These are phyloP conservation scores for Sporisorium graminicola DNA, from an alignment of 1,284 basidiomycete species.

Conservation along the genomic window DNA sequence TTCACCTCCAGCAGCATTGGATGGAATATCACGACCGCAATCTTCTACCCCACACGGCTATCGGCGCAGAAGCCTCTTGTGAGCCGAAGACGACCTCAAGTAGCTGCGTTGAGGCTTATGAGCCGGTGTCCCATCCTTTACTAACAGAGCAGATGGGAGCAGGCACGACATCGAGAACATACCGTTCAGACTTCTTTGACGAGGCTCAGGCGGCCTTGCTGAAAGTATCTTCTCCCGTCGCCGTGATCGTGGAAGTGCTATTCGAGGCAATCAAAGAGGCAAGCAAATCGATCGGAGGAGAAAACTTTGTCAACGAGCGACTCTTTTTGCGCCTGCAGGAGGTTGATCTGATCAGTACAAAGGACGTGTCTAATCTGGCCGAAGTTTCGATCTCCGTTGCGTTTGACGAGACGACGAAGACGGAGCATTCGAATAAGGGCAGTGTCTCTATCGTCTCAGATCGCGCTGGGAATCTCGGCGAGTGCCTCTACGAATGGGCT, in stretches of 20 bases:
- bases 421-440: neutral
- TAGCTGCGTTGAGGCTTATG: neutral
- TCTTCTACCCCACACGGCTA: conserved; percentile 16
- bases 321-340: neutral
- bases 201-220: conserved; percentile 6
- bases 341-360: neutral
- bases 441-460: neutral
- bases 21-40: conserved; percentile 56
- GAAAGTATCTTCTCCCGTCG: neutral
- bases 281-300: neutral
- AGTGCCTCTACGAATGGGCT: conserved; percentile 4
- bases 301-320: neutral
- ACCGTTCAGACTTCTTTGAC: conserved; percentile 8
- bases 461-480: neutral
- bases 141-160: conserved; percentile 14
- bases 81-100: neutral
- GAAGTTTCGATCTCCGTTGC: conserved; percentile 7
- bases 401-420: neutral
- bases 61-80: neutral
- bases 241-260: conserved; percentile 20
- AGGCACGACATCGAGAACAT: neutral
- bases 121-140: conserved; percentile 14
- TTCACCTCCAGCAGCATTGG: conserved; percentile 46
- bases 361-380: neutral
- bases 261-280: conserved; percentile 17